Evolutionary conservation across 2,329 filamentous ascomycete genomes (phyloP), one percentile per base, ranked within the genome.

Genomic region (Claviceps citrina): DNA sequence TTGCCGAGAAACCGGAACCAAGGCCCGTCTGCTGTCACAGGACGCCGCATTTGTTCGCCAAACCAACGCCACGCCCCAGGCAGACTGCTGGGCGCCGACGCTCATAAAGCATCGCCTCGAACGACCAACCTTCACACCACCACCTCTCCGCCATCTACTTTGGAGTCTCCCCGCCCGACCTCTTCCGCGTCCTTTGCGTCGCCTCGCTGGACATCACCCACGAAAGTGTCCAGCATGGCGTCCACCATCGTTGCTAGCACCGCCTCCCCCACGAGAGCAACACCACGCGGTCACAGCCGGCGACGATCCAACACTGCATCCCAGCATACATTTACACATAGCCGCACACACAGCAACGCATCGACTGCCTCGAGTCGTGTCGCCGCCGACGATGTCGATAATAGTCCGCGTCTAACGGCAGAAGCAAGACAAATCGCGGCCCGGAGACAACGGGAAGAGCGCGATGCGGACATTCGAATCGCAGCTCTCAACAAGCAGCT

Each of bases 401-500:
- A 47, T 10, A 74, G 68, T 47, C 71, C 71, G 5, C 61, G 70
- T 3, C 58, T 76, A 4, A 62, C 72, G 52, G 59, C 68, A 16
- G 84, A 94, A 51, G 83, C 84, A 6, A 79, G 80, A 53, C 71
- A 73, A 33, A 74, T 87, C 41, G 78, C 84, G 5, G 77, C 78
- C n/a, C 72, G 76, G 53, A 73, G 80, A 47, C 68, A 77, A 19
- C 73, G 75, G 38, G 81, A 83, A 43, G 85, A 94, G 51, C 69
- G 77, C 34, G 79, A 87, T 49, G 73, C 83, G 7, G 86, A 96
- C 49, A 75, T 78, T 32, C 78, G 81, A 39, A 81, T 96, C 49
- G 77, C 76, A 36, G 74, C 80, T 20, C 77, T 96, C 59, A 93
- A 91, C 54, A 70, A 75, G 36, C 76, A 82, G 50, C 64, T 96